A percentile compares a stretch with the other conserved stretches of the same genome.
Conservation (phyloP, 768 basidiomycete species). For the Phylloporus sp. region DNA sequence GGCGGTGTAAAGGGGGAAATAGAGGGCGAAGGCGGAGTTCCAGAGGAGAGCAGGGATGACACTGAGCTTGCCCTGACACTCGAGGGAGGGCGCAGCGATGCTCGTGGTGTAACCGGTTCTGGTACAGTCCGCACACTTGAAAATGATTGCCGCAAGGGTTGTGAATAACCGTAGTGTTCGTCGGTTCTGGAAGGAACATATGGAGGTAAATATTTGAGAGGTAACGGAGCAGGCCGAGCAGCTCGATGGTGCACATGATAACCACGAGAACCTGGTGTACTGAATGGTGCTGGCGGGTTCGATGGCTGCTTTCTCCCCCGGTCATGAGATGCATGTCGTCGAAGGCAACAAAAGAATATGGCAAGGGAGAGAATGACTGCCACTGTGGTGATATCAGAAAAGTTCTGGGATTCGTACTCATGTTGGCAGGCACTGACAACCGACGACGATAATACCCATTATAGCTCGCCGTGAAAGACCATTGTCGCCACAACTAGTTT, state of each 20-base stretch:
- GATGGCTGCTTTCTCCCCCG: neutral
- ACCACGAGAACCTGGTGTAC: neutral
- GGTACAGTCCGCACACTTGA: neutral
- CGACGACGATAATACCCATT: neutral
- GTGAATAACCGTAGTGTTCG: neutral
- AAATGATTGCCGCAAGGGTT: neutral
- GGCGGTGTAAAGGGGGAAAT: neutral
- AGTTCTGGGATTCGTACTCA: neutral
- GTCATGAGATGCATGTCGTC: neutral
- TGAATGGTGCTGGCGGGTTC: conserved; percentile 1
- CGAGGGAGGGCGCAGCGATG: neutral
- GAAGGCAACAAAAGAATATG: neutral
- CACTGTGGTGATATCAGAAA: conserved; percentile 7
- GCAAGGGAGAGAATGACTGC: neutral
- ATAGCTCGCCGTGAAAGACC: neutral
- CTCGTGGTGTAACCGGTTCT: neutral
- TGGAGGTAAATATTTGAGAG: neutral
- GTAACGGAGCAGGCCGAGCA: neutral
- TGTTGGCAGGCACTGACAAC: conserved; percentile 10
- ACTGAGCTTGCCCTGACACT: neutral
- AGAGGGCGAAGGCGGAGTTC: neutral
- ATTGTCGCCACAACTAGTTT: neutral
- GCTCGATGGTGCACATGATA: neutral
- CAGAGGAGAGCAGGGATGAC: too few relatives aligned
- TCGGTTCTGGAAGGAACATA: conserved; percentile 9